Evolutionary conservation across 1,139 yeast species (phyloP).

Genomic region (Arxiozyma bovina): DNA sequence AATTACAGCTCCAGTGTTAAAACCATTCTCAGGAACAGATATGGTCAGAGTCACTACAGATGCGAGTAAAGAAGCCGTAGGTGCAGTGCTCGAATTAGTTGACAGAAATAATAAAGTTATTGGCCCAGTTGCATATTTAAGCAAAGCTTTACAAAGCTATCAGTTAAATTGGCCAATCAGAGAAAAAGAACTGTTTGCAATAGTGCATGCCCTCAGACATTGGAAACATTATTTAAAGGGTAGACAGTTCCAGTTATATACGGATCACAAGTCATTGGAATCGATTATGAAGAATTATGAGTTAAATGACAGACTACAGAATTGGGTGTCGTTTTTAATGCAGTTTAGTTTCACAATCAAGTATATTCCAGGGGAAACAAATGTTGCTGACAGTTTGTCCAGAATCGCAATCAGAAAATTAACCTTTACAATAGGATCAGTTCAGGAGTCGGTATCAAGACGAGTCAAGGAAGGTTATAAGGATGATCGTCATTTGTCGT

Average conservation of each 20-base stretch:
- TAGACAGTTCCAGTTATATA: not conserved
- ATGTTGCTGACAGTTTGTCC: not conserved
- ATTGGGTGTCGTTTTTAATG: not conserved
- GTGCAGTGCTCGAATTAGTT: too few relatives aligned
- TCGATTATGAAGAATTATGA: not conserved
- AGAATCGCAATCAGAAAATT: not conserved
- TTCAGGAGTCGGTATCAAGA: not conserved
- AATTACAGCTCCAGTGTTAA: too few relatives aligned
- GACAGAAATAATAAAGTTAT: not conserved
- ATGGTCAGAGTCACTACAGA: too few relatives aligned
- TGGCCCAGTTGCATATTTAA: not conserved
- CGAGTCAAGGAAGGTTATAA: not conserved
- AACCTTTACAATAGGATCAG: not conserved
- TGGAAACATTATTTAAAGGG: slow-evolving; percentile 2
- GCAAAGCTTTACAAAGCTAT: not conserved
- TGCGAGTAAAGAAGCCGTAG: too few relatives aligned
- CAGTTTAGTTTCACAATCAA: not conserved
- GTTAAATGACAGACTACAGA: not conserved
- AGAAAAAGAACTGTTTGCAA: slow-evolving; percentile 1
- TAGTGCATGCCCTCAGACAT: not conserved
- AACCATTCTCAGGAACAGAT: too few relatives aligned
- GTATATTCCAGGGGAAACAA: not conserved
- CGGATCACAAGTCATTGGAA: not conserved
- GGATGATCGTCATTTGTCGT: not conserved
- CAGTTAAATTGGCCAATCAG: not conserved